Base-by-base conservation (phyloP, 2,329 filamentous ascomycete species). In the Fusarium subtropicale region DNA sequence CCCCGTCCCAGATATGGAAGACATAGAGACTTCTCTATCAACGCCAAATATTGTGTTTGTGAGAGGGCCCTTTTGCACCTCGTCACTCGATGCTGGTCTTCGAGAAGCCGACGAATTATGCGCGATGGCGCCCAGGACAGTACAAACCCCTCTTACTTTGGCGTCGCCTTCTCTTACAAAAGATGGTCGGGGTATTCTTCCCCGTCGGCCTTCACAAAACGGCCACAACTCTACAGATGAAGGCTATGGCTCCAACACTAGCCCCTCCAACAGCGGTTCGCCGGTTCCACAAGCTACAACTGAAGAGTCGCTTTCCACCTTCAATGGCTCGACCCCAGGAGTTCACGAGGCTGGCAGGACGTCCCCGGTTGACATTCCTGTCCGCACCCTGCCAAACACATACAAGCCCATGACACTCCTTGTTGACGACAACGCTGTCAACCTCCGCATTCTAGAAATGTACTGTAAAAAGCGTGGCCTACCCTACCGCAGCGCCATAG, bases 361-460 rank as follows among this genome's bases (percentile, higher is more conserved):
- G 12, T 8, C 22, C 13, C 20, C 48, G 1, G 45, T 50, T 13
- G 28, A 26, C 2, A 26, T 42, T 2, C 42, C 34, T 5, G 11
- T 28, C 31, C 48, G 13, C 54, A 33, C 28, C 11, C n/a, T 38
- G n/a, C 18, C 30, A 30, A 15, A 11, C 10, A 38, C 57, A 9
- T n/a, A 63, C 7, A 69, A 57, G 1, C 76, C 76, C 4, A 57
- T 58, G 18, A 74, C 74, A 0, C 76, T 85, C 0, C 72, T 85
- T 1, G 83, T 84, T 0, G 83, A 85, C 63, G 83, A 85, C 62
- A 85, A 85, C 46, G 56, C 79, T 4, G 81, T 85, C 56, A 85
- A 85, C 24, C 77, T 85, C 1, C 82, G 83, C 22, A 83, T 85
- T 28, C 68, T 85, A 30, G 76, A 80, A 20, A 82, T 83, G 71